phyloP scores from a whole-genome alignment of 1,284 basidiomycete species.

The Melampsora americana region DNA sequence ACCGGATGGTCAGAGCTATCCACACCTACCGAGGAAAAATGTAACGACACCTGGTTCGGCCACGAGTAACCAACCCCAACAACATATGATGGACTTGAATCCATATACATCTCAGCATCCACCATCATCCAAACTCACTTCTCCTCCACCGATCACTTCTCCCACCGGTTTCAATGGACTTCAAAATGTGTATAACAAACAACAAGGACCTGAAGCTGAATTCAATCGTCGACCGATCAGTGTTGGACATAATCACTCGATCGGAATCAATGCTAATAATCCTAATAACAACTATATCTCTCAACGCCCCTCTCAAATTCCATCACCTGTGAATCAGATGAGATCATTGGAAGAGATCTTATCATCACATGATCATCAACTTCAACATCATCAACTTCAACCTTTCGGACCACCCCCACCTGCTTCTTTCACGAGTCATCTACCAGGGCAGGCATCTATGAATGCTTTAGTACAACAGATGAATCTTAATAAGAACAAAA shows the following conservation, averaged over 20 bases:
- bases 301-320: not conserved
- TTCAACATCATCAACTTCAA: not conserved
- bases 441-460: slow-evolving; percentile 10
- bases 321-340: slow-evolving; percentile 13
- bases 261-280: not conserved
- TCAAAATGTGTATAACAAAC: not conserved
- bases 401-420: slow-evolving; percentile 1
- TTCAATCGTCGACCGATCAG: not conserved
- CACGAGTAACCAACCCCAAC: not conserved
- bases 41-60: not conserved
- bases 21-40: not conserved
- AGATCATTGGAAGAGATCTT: not conserved
- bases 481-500: not conserved
- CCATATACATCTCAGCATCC: not conserved
- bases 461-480: slow-evolving; percentile 21
- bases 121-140: not conserved
- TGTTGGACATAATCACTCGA: not conserved
- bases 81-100: not conserved
- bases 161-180: not conserved
- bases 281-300: slow-evolving; percentile 1
- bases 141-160: not conserved
- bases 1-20: slow-evolving; percentile 9
- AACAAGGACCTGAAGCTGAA: slow-evolving; percentile 1
- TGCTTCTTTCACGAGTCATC: slow-evolving; percentile 15
- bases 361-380: not conserved